Evolutionary conservation across 1,284 basidiomycete species (phyloP).

Genomic region (Coriolopsis trogii): DNA sequence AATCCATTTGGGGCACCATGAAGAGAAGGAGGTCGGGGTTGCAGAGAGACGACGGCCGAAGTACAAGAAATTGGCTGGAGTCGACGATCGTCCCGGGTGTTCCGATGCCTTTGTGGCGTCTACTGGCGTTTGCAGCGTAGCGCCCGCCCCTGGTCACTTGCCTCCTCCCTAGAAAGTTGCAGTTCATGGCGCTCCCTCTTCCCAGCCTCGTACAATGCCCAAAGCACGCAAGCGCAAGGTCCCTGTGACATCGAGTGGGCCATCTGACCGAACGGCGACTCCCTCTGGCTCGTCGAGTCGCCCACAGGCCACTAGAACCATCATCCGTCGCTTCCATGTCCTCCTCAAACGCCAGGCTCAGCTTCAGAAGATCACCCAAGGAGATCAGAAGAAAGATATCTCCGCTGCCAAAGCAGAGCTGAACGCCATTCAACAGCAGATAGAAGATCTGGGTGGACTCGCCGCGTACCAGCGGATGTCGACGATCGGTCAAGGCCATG

Average conservation of each 20-base stretch:
- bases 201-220: conserved; percentile 20
- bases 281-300: conserved; percentile 40
- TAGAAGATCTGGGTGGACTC: conserved; percentile 73
- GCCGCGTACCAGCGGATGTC: conserved; percentile 83
- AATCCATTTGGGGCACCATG: too few species aligned
- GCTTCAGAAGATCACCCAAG: conserved; percentile 38
- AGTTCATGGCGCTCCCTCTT: too few species aligned
- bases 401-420: conserved; percentile 40
- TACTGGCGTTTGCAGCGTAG: too few species aligned
- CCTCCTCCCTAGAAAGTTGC: too few species aligned
- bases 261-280: conserved; percentile 9
- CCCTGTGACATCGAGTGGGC: conserved; percentile 28
- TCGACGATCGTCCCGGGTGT: too few species aligned
- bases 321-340: conserved; percentile 73
- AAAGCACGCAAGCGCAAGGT: conserved; percentile 33
- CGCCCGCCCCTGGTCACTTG: too few species aligned
- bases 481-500: conserved; percentile 72
- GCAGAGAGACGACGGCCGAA: too few species aligned
- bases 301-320: conserved; percentile 57
- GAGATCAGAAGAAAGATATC: conserved; percentile 16
- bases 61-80: too few species aligned
- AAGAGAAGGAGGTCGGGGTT: too few species aligned
- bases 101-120: not conserved
- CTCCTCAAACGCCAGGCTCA: conserved; percentile 63
- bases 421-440: conserved; percentile 56